A percentile compares a stretch with the other conserved stretches of the same genome.
Conservation (phyloP, 2,329 filamentous ascomycete genomes). For the Fusarium floridanum region DNA sequence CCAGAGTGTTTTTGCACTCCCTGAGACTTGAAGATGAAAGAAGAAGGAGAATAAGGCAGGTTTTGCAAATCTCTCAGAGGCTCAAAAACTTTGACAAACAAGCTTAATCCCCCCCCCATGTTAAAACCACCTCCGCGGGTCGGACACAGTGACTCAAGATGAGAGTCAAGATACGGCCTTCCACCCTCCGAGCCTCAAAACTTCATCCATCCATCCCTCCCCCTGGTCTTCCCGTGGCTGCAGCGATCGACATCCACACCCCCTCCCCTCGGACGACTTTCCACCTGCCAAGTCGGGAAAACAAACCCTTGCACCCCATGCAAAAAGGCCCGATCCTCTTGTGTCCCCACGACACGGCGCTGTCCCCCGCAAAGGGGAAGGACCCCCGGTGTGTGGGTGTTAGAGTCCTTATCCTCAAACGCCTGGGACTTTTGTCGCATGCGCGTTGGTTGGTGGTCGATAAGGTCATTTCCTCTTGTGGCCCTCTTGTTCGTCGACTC, state of each 20-base stretch:
- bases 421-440: conserved; percentile 30
- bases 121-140: background rate
- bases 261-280: conserved; percentile 19
- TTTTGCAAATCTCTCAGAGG: background rate
- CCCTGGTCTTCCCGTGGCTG: background rate
- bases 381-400: background rate
- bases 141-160: background rate
- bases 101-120: background rate
- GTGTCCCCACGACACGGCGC: conserved; percentile 2
- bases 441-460: conserved; percentile 9
- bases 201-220: too few relatives aligned
- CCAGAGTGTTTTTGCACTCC: background rate
- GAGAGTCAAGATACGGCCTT: background rate
- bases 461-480: conserved; percentile 33
- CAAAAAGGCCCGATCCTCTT: conserved; percentile 34
- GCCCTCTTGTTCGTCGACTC: background rate
- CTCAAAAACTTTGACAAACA: background rate
- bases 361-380: conserved; percentile 34
- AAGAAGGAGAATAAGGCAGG: background rate
- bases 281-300: conserved; percentile 34
- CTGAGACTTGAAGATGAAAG: background rate
- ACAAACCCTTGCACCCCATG: background rate
- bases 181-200: background rate
- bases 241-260: background rate
- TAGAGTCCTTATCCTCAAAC: background rate